Conservation (phyloP, 176 grass and related monocot genomes). For the Tillandsia leiboldiana region DNA sequence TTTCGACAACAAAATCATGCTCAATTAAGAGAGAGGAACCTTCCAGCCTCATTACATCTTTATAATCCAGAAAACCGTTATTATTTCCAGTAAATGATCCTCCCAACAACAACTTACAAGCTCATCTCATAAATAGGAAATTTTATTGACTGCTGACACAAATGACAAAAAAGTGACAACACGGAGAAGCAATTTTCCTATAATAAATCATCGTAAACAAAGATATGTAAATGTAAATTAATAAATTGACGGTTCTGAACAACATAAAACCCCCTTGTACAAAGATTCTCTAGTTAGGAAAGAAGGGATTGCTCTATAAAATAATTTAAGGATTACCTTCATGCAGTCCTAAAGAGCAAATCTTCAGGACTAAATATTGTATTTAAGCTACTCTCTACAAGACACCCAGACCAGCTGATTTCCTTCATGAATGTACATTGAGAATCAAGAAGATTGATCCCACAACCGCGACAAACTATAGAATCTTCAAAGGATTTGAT, state of each 20-base stretch:
- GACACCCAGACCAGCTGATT: neutral
- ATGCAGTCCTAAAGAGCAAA: neutral
- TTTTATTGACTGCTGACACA: neutral
- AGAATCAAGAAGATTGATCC: neutral
- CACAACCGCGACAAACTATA: neutral
- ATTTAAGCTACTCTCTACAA: slow-evolving; percentile 14
- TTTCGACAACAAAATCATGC: no score
- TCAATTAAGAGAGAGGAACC: no score
- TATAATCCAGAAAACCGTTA: no score
- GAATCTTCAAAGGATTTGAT: neutral
- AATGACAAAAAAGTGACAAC: neutral
- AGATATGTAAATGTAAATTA: neutral
- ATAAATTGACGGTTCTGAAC: slow-evolving; percentile 4
- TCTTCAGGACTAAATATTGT: neutral
- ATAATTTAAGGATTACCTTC: neutral
- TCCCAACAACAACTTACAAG: no score
- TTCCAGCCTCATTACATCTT: no score
- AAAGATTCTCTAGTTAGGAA: neutral
- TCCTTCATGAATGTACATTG: slow-evolving; percentile 9
- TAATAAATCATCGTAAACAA: neutral
- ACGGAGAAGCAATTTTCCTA: neutral
- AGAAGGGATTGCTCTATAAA: neutral
- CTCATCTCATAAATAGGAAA: no score
- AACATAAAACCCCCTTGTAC: neutral
- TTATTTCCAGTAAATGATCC: no score